Conservation (phyloP, 495 filamentous ascomycete genomes). For the Xylaria telfairii region DNA sequence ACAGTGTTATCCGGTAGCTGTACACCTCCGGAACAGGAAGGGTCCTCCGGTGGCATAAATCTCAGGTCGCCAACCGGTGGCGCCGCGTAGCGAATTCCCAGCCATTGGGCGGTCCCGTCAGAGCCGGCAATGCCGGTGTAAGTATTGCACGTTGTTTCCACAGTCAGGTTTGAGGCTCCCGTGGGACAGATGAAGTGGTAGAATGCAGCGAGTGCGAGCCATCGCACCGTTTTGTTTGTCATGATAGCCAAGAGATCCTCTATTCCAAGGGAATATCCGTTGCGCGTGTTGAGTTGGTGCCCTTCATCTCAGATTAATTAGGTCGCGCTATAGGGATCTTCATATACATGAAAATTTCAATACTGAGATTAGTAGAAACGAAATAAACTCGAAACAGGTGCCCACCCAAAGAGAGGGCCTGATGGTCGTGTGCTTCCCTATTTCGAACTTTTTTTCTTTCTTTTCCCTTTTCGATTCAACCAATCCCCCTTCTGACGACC, state of each 20-base stretch:
- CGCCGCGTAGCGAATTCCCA: constrained; percentile 70
- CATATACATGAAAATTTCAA: constrained; percentile 9
- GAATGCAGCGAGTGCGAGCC: constrained; percentile 27
- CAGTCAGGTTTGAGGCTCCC: constrained; percentile 27
- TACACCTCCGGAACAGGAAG: constrained; percentile 36
- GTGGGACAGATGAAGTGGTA: constrained; percentile 28
- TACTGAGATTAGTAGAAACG: background rate
- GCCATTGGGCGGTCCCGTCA: constrained; percentile 64
- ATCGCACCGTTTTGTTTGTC: constrained; percentile 9
- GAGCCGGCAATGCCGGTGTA: constrained; percentile 29
- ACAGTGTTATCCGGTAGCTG: constrained; percentile 32
- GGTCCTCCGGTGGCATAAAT: constrained; percentile 64
- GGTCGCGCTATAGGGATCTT: background rate
- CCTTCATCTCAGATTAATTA: constrained; percentile 17
- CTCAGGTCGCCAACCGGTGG: constrained; percentile 63
- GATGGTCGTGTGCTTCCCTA: constrained; percentile 19
- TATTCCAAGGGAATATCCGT: background rate
- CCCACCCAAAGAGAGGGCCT: background rate
- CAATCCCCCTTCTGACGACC: background rate
- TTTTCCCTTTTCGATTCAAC: background rate
- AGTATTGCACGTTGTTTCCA: constrained; percentile 35
- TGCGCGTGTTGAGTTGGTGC: background rate
- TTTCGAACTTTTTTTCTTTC: background rate
- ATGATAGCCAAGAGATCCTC: constrained; percentile 2
- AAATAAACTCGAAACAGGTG: constrained; percentile 2